These are phyloP conservation scores for Coccomyxa sp. DNA, from an alignment of 139 green algal species.

Conservation along the genomic window DNA sequence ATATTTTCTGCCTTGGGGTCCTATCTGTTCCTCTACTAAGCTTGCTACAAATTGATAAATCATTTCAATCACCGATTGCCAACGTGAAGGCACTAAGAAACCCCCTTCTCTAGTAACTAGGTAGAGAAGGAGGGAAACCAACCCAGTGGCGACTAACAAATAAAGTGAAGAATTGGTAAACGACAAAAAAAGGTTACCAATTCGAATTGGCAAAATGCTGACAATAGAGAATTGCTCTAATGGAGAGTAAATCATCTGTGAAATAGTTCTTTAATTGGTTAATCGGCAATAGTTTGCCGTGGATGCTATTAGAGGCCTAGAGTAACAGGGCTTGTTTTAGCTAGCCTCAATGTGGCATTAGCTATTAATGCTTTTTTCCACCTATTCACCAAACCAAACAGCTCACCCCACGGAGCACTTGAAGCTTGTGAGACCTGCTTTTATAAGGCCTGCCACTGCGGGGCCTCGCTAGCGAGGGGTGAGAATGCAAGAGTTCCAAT, in stretches of 20 bases:
- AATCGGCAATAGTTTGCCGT: neutral
- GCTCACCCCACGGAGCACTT: no score
- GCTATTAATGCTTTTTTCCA: no score
- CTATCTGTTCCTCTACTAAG: slow-evolving; percentile 54
- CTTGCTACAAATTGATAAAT: slow-evolving; percentile 54
- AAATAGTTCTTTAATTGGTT: slow-evolving; percentile 12
- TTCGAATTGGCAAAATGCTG: slow-evolving; percentile 35
- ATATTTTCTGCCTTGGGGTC: slow-evolving; percentile 42
- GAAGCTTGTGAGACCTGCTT: no score
- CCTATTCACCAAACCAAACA: no score
- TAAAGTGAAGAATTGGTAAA: slow-evolving; percentile 52
- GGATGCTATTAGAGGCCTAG: no score
- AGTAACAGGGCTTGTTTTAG: no score
- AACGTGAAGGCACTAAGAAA: slow-evolving; percentile 42
- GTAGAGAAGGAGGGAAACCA: slow-evolving; percentile 32
- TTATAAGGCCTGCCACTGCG: no score
- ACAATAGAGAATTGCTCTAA: slow-evolving; percentile 58
- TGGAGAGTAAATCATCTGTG: slow-evolving; percentile 43
- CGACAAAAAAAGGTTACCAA: slow-evolving; percentile 44
- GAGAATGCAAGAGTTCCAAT: no score
- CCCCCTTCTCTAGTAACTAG: slow-evolving; percentile 37
- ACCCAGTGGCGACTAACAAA: slow-evolving; percentile 30
- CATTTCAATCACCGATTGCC: slow-evolving; percentile 53
- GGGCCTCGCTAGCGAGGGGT: no score
- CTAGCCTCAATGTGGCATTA: no score